phyloP scores from a whole-genome alignment of 129 eudicot genomes.

The Centaurea solstitialis region DNA sequence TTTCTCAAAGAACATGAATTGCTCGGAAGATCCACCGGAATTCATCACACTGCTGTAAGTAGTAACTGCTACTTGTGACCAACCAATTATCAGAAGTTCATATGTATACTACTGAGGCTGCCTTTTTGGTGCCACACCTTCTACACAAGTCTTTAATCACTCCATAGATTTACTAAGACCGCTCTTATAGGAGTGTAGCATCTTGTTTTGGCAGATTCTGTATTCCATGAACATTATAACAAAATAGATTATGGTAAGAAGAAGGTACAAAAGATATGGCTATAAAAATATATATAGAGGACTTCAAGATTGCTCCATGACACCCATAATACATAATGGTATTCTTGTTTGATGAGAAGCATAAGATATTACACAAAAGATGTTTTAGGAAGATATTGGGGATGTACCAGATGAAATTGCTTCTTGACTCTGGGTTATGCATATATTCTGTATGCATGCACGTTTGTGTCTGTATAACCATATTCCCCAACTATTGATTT shows the following conservation, averaged over 20 bases:
- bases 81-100: neutral
- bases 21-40: conserved; percentile 88
- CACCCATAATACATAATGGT: neutral
- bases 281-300: neutral
- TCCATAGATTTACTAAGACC: neutral
- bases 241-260: no score
- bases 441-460: neutral
- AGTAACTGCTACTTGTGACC: conserved; percentile 29
- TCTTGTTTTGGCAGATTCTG: neutral
- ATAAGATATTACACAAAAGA: no score
- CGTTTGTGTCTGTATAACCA: no score
- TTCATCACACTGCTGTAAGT: conserved; percentile 92
- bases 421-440: neutral
- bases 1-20: conserved; percentile 97
- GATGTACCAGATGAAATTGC: neutral
- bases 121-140: neutral
- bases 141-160: neutral
- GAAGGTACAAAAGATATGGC: no score
- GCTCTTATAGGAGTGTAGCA: neutral
- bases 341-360: neutral
- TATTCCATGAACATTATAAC: no score
- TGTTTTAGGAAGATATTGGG: neutral
- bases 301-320: neutral
- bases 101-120: neutral
- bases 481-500: neutral